Percentiles rank a stretch among this genome's conserved stretches.
These are phyloP conservation scores for Penicillium brasilianum DNA, from an alignment of 2,329 filamentous ascomycete genomes.

Conservation along the genomic window DNA sequence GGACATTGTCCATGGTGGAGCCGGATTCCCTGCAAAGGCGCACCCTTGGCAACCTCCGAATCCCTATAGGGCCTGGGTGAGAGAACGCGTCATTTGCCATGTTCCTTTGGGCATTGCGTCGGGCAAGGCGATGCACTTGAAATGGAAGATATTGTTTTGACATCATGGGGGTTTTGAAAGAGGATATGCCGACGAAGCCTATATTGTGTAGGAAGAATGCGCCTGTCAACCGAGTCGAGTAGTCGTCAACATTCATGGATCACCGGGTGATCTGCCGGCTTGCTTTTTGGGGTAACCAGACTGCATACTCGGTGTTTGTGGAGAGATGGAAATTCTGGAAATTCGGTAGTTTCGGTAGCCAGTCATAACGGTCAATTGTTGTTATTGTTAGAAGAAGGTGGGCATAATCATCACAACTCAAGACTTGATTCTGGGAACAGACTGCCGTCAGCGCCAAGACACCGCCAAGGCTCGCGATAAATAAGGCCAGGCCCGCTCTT, in stretches of 20 bases:
- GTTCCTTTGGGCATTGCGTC: neutral
- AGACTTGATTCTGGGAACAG: neutral
- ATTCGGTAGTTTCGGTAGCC: neutral
- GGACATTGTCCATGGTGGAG: conserved; percentile 21
- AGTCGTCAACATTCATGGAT: conserved; percentile 21
- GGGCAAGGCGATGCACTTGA: neutral
- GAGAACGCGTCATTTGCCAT: conserved; percentile 26
- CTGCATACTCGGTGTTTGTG: neutral
- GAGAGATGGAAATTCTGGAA: neutral
- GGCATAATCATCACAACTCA: too few species aligned
- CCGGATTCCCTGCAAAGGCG: conserved; percentile 11
- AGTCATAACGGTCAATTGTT: neutral
- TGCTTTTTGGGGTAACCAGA: neutral
- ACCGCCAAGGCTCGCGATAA: conserved; percentile 25
- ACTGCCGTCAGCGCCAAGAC: conserved; percentile 1
- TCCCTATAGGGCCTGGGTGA: conserved; percentile 18
- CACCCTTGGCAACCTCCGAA: conserved; percentile 9
- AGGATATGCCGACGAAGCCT: conserved; percentile 16
- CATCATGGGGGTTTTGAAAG: conserved; percentile 13
- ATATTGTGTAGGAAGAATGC: conserved; percentile 12
- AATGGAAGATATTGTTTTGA: conserved; percentile 2
- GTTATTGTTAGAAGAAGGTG: neutral
- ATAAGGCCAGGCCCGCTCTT: conserved; percentile 15
- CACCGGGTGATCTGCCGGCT: conserved; percentile 4
- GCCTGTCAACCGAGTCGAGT: conserved; percentile 10